Evolutionary conservation across 1,139 yeast species (phyloP), one percentile per base, ranked within the genome.

Genomic region (Sugiyamaella pinicola): DNA sequence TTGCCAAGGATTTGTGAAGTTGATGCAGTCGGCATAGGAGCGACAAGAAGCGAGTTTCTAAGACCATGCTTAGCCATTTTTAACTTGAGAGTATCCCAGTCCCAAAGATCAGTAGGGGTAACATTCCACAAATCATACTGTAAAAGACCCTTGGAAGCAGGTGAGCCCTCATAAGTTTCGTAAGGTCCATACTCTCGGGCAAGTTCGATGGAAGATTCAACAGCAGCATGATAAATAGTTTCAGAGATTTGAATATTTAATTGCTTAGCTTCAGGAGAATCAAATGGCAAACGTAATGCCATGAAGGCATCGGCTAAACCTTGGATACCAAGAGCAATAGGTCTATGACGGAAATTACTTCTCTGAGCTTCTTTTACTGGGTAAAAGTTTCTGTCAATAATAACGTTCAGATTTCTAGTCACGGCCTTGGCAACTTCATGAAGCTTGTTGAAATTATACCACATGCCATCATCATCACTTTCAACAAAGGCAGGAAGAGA

Each of bases 11-110:
- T 88, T 73, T 88, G 96, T 15, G 96, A 89, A 1, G 96, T 88
- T 2, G 96, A 87, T 1, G 96, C 96, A 28, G 96, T 88, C 42
- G 96, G 96, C 96, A 88, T 88, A 46, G 96, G 96, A 2, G 95
- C 96, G 53, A 87, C 87, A 53, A 89, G 75, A 63, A 88, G 74
- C 13, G 96, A 88, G 77, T 88, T 88, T 66, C 96, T 77, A 55
- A 88, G 62, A 49, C 96, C 96, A 66, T 81, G 73, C 64, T 75
- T 73, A 57, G 76, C 75, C 62, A 88, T 71, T 52, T 82, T 75
- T 29, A 71, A 77, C 72, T 87, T 88, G 64, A 87, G 73, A 13
- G 72, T 61, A 61, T 81, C 87, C 96, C 96, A 88, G 68, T 88
- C 82, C 80, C 84, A 84, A 50, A 84, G 73, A 28, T 76, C 80